Percentiles rank a stretch among this genome's conserved stretches.
Evolutionary conservation across 495 filamentous ascomycete species (phyloP).

Genomic region (Penicillium parvum): DNA sequence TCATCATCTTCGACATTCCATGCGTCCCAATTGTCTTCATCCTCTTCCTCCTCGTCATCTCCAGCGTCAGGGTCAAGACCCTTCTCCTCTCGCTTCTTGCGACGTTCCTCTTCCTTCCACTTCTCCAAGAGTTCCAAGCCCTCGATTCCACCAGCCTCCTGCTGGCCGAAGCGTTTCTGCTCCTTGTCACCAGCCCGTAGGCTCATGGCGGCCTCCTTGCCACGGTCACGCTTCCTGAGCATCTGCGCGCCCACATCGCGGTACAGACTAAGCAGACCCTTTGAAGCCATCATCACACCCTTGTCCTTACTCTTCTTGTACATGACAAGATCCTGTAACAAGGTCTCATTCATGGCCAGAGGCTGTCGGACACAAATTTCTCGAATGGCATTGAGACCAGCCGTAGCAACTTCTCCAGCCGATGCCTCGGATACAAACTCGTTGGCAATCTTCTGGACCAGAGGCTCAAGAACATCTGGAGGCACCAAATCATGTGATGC

Average conservation of each 20-base stretch:
- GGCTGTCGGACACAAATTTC: constrained; percentile 92
- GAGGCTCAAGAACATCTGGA: constrained; percentile 86
- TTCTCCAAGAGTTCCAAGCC: constrained; percentile 86
- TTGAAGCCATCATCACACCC: constrained; percentile 94
- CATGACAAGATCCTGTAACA: constrained; percentile 93
- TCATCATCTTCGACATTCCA: constrained; percentile 80
- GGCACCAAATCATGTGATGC: constrained; percentile 87
- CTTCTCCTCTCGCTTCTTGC: constrained; percentile 62
- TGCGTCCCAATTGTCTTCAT: constrained; percentile 67
- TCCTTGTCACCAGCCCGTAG: constrained; percentile 65
- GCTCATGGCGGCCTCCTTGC: constrained; percentile 87
- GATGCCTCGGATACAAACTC: constrained; percentile 97
- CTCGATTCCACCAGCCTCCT: constrained; percentile 78
- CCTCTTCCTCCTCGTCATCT: constrained; percentile 57
- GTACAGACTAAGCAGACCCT: constrained; percentile 84
- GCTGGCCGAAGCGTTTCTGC: constrained; percentile 71
- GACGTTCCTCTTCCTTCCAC: constrained; percentile 88
- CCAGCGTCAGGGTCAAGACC: constrained; percentile 54
- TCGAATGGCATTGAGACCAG: constrained; percentile 89
- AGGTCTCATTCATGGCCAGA: constrained; percentile 88
- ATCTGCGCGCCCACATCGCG: constrained; percentile 85
- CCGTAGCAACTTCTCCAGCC: constrained; percentile 83
- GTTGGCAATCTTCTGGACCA: constrained; percentile 93
- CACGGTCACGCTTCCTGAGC: constrained; percentile 84
- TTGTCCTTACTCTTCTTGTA: constrained; percentile 98